Base-by-base conservation (phyloP, 2,329 filamentous ascomycete species). In the Metarhizium brunneum region DNA sequence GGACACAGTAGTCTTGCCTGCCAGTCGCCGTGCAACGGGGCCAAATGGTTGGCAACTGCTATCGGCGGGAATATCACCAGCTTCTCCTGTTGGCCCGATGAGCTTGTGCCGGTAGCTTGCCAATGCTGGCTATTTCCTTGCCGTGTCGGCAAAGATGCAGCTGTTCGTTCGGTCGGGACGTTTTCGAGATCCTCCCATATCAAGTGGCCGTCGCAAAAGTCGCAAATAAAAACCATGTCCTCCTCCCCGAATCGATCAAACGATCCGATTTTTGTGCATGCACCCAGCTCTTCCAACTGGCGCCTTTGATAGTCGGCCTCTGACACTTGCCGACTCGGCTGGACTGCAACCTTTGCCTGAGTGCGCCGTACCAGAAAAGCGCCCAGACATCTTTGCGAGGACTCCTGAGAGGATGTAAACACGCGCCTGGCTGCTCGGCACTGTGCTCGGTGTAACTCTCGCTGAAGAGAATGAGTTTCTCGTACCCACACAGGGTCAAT, bases 151-250 rank as follows among this genome's bases (percentile, higher is more conserved):
- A 62, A 60, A 32, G 64, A 65, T 54, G 66, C 67, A 30, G 66
- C 65, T 8, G 68, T 64, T 40, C 78, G 68, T 54, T 70, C 66
- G 2, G 76, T 76, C 6, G 81, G 80, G 69, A 83, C 77, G 51
- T 68, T 70, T 59, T 75, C 72, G 36, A 84, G 61, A 62, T 84
- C 78, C 56, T 79, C 73, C 81, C 81, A 84, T 25, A 84, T 68
- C 29, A 84, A 68, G 62, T 80, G 79, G 2, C 81, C 81, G 63
- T 83, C 80, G 68, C 81, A 84, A 63, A 78, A 84, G 67, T 84
- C 80, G 69, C 81, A 84, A 7, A 82, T 71, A 61, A 83, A 84
- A 7, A 76, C 80, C 50, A 82, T 73, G 57, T 83, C 80, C 43
- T 67, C 64, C 36, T 81, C 76, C 47, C 75, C 78, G 53, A 83